These are phyloP conservation scores for Neurospora cerealis DNA, from an alignment of 495 filamentous ascomycete species.

Conservation along the genomic window DNA sequence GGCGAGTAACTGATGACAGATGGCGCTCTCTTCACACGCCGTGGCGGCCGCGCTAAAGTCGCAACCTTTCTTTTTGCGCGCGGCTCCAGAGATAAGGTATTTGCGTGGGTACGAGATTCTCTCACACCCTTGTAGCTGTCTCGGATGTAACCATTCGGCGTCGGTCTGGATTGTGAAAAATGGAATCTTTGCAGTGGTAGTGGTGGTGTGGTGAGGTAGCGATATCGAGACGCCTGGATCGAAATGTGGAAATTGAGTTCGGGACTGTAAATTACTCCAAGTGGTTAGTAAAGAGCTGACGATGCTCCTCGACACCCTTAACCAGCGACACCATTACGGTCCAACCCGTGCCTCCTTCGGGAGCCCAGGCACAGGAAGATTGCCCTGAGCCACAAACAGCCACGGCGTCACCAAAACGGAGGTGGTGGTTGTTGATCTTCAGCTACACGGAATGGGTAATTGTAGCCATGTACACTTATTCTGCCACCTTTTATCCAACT, in stretches of 20 bases:
- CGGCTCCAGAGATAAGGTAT: background rate
- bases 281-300: background rate
- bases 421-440: background rate
- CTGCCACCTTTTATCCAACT: background rate
- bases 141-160: background rate
- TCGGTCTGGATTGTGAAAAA: background rate
- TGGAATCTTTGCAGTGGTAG: background rate
- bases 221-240: background rate
- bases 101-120: background rate
- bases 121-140: background rate
- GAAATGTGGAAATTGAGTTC: background rate
- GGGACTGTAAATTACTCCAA: background rate
- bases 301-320: background rate
- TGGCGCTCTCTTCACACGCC: background rate
- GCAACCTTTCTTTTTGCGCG: background rate
- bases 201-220: background rate
- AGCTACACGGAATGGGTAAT: background rate
- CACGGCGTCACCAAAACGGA: background rate
- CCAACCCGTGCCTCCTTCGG: background rate
- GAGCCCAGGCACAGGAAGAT: background rate
- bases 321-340: background rate
- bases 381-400: background rate
- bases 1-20: background rate
- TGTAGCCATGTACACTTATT: background rate
- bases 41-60: background rate